Evolutionary conservation across 2,329 filamentous ascomycete species (phyloP).

Genomic region (Sclerotinia minor): DNA sequence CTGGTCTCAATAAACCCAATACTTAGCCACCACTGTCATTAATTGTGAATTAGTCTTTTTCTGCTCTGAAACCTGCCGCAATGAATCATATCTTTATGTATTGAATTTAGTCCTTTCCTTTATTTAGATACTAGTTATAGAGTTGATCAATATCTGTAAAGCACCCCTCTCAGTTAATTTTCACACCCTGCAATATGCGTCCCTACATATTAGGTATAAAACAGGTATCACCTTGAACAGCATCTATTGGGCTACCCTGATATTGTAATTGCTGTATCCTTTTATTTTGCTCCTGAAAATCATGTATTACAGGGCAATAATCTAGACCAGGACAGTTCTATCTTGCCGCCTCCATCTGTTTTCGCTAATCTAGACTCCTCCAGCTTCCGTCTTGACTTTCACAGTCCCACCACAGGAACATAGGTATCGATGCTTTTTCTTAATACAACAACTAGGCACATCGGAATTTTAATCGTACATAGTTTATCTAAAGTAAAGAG

Average conservation of each 20-base stretch:
- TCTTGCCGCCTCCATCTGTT: background rate
- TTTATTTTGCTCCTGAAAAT: no score
- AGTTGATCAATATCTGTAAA: background rate
- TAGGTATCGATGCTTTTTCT: background rate
- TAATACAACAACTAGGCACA: background rate
- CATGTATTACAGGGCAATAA: background rate
- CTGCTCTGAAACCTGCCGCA: background rate
- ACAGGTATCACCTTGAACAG: background rate
- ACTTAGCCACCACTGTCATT: no score
- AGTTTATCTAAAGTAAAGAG: background rate
- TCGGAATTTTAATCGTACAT: background rate
- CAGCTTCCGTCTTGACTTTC: background rate
- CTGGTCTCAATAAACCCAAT: no score
- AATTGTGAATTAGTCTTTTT: background rate
- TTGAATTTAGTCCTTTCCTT: background rate
- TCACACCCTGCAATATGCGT: background rate
- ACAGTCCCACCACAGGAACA: background rate
- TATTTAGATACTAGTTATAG: background rate
- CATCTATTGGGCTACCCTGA: no score
- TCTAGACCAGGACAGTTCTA: background rate
- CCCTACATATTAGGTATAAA: background rate
- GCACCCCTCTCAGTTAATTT: background rate
- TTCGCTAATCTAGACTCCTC: background rate
- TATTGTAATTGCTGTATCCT: no score
- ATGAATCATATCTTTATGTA: background rate